Base-by-base conservation (phyloP, 1,284 basidiomycete species). In the Cystobasidium slooffiae region DNA sequence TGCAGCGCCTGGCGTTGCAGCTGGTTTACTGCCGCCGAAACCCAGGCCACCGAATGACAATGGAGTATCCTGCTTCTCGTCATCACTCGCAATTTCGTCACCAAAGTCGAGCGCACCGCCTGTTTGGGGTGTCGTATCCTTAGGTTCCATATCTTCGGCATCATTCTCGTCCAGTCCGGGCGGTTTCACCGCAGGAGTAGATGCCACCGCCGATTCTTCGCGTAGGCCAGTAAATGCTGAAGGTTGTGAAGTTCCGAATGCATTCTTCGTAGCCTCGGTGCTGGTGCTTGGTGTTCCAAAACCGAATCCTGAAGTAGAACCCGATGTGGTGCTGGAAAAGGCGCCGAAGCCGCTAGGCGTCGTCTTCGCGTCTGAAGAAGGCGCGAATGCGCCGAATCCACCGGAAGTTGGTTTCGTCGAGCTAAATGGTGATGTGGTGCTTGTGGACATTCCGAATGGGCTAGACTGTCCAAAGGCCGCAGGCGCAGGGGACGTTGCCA, bases 21-120 rank as follows among this genome's bases (percentile, higher is more conserved):
- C 41, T 39, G 44, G 31, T 49, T 64, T 49, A 24, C n/a, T 39
- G 22, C 64, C 49, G 9, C 64, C 69, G 49, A 72, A 72, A n/a
- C 47, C 69, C 8, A 72, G 44, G n/a, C 69, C 69, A 31, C 46
- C 49, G 43, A 72, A 53, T 20, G 47, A 43, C 24, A 72, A 20
- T 16, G 46, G 12, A 18, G 22, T 46, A 18, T 16, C 37, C 16
- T 41, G 37, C 41, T 52, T 20, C 8, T 18, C 49, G 31, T 55
- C 52, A 14, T 52, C 52, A 49, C 49, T 67, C 22, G 8, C 31
- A 16, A 41, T 31, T 24, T 51, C 58, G 22, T 56, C 12, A 6
- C 59, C 61, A n/a, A 72, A 72, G 24, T 72, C 69, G 10, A 72
- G 51, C 41, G 69, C 69, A 7, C 69, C 69, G 5, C 69, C 69